Evolutionary conservation across 2,329 filamentous ascomycete genomes (phyloP).

Genomic region (Xylariaceae sp.): DNA sequence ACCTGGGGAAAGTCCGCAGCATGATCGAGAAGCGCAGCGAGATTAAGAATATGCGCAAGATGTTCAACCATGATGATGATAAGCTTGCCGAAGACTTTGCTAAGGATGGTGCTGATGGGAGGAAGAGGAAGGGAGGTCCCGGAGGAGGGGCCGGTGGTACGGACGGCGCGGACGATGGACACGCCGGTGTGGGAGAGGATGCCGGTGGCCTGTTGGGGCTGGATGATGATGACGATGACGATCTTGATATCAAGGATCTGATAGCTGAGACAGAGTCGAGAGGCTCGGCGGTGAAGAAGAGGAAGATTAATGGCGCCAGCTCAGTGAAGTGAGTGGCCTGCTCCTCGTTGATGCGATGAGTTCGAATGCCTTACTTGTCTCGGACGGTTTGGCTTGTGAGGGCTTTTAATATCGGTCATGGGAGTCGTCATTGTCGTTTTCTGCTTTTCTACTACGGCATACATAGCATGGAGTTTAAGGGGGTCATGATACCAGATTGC

Average conservation of each 20-base stretch:
- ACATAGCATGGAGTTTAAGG: no score
- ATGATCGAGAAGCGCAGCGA: slow-evolving; percentile 83
- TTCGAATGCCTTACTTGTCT: no score
- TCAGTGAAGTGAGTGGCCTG: no score
- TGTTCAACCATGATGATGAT: slow-evolving; percentile 66
- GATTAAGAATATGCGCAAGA: slow-evolving; percentile 78
- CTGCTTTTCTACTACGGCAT: no score
- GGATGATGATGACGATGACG: slow-evolving; percentile 34
- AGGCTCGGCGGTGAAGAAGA: slow-evolving; percentile 24
- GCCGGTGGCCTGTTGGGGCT: slow-evolving; percentile 35
- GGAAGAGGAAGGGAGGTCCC: slow-evolving; percentile 17
- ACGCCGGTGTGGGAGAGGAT: neutral
- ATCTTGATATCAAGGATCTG: slow-evolving; percentile 23
- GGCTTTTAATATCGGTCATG: no score
- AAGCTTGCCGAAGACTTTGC: slow-evolving; percentile 34
- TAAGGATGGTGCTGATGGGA: slow-evolving; percentile 8
- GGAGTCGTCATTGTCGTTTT: no score
- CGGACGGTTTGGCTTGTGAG: no score
- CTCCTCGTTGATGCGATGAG: no score
- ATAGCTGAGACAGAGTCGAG: slow-evolving; percentile 21
- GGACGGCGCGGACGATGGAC: no score
- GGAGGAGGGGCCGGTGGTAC: no score
- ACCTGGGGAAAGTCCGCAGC: slow-evolving; percentile 85
- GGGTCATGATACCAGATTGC: no score
- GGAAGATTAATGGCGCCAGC: slow-evolving; percentile 19